Evolutionary conservation across 2,329 filamentous ascomycete genomes (phyloP).

Genomic region (Bipolaris gigantea): DNA sequence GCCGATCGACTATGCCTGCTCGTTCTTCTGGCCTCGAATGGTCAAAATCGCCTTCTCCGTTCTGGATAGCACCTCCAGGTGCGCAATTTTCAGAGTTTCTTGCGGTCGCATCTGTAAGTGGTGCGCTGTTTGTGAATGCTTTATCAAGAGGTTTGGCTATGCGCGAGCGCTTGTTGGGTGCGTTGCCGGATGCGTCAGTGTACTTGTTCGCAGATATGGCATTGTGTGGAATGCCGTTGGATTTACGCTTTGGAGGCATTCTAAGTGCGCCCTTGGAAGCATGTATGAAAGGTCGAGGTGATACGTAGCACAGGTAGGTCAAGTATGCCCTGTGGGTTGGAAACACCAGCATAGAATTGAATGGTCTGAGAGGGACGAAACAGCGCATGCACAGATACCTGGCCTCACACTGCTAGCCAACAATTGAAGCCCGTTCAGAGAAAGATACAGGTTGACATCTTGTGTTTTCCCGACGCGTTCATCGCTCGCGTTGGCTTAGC

Average conservation of each 20-base stretch:
- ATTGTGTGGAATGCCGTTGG: conserved; percentile 35
- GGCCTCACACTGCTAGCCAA: not conserved
- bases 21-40: conserved; percentile 44
- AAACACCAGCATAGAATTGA: not conserved
- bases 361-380: not conserved
- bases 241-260: conserved; percentile 28
- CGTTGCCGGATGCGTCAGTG: conserved; percentile 37
- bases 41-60: conserved; percentile 30
- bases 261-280: not conserved
- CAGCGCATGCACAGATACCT: not conserved
- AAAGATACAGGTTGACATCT: not conserved
- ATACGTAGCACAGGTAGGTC: not conserved
- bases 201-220: conserved; percentile 36
- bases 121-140: conserved; percentile 22
- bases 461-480: conserved; percentile 15
- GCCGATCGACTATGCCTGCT: conserved; percentile 50
- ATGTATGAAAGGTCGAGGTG: not conserved
- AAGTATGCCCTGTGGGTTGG: not conserved
- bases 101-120: conserved; percentile 11
- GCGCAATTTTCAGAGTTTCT: conserved; percentile 23
- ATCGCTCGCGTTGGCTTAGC: conserved; percentile 14
- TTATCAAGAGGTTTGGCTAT: conserved; percentile 34
- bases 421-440: not conserved
- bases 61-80: conserved; percentile 16
- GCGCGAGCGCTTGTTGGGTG: conserved; percentile 45